Conservation (phyloP, 306 rosid genomes). For the Trichosanthes cucumerina region DNA sequence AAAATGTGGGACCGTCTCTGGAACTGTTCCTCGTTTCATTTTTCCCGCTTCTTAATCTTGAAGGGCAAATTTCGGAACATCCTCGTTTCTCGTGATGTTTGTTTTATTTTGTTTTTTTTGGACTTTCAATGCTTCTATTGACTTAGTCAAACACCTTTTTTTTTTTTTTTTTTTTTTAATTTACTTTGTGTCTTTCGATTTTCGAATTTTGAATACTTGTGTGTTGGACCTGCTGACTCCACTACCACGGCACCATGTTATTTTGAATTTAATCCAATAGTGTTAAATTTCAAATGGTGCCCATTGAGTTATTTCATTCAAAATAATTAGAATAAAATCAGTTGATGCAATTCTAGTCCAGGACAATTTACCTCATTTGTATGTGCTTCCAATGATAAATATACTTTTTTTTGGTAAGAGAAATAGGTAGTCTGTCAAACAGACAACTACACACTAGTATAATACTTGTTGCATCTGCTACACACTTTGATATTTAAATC, state of each 20-base stretch:
- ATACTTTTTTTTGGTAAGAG: too few species aligned
- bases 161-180: neutral
- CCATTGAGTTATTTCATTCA: neutral
- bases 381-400: too few species aligned
- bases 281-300: neutral
- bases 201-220: neutral
- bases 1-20: neutral
- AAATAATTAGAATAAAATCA: neutral
- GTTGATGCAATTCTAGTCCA: too few species aligned
- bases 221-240: neutral
- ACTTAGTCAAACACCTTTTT: neutral
- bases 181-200: neutral
- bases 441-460: too few species aligned
- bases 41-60: neutral
- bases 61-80: neutral
- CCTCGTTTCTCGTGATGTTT: neutral
- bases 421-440: too few species aligned
- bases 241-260: neutral
- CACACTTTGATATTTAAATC: too few species aligned
- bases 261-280: neutral
- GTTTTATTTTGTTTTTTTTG: neutral
- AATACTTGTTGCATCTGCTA: too few species aligned
- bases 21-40: neutral
- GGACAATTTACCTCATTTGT: too few species aligned
- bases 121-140: conserved; percentile 1